These are phyloP conservation scores for Carallia brachiata DNA, from an alignment of 345 rosid genomes.

Conservation along the genomic window DNA sequence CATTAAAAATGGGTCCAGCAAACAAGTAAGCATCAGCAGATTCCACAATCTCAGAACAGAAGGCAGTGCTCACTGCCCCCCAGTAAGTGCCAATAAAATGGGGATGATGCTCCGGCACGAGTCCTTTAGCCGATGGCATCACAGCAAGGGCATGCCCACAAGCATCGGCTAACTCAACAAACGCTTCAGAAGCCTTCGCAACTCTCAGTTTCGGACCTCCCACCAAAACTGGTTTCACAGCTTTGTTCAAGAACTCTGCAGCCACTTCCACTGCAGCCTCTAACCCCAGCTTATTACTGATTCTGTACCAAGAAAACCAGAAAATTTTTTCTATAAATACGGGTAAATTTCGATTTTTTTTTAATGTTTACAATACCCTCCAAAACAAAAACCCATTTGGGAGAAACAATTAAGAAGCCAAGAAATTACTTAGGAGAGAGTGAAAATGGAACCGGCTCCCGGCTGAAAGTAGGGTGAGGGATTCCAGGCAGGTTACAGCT, in stretches of 20 bases:
- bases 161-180: conserved; percentile 63
- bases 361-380: too few species aligned
- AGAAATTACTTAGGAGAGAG: conserved; percentile 50
- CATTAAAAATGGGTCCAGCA: conserved; percentile 82
- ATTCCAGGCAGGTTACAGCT: conserved; percentile 66
- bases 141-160: conserved; percentile 59
- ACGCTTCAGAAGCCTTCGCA: conserved; percentile 53
- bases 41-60: conserved; percentile 82
- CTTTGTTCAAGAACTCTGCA: conserved; percentile 70
- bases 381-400: not conserved
- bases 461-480: conserved; percentile 71
- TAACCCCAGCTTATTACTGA: conserved; percentile 58
- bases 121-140: conserved; percentile 80
- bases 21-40: conserved; percentile 81
- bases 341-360: too few species aligned
- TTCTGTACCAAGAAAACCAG: conserved; percentile 25
- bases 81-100: conserved; percentile 79
- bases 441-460: conserved; percentile 61
- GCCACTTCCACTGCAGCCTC: conserved; percentile 77
- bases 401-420: not conserved
- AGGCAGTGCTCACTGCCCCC: conserved; percentile 79
- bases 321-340: not conserved
- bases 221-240: conserved; percentile 73
- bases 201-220: conserved; percentile 68
- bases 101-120: conserved; percentile 68